Evolutionary conservation across 1,284 basidiomycete species (phyloP).

Genomic region (Clitocybe nebularis): DNA sequence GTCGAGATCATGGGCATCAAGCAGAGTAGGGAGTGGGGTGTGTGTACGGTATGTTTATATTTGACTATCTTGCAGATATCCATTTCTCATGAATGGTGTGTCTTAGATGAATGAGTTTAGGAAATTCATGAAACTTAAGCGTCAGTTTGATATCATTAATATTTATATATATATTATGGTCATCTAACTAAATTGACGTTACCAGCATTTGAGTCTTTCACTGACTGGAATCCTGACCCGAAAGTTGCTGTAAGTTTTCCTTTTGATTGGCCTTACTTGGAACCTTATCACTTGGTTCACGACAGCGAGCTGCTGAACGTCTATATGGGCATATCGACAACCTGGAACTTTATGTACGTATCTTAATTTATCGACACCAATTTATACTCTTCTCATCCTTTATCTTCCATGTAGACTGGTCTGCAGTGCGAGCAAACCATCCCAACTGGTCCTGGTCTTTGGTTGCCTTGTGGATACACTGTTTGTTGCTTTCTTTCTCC

Average conservation of each 20-base stretch:
- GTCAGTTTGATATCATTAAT: slow-evolving; percentile 21
- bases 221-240: slow-evolving; percentile 56
- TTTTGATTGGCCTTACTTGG: neutral
- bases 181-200: neutral
- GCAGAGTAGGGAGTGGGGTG: slow-evolving; percentile 36
- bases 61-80: too few relatives aligned
- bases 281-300: neutral
- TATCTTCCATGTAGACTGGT: slow-evolving; percentile 34
- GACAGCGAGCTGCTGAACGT: slow-evolving; percentile 45
- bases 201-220: slow-evolving; percentile 41
- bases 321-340: slow-evolving; percentile 52
- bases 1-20: slow-evolving; percentile 46
- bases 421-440: slow-evolving; percentile 51
- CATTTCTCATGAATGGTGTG: too few relatives aligned
- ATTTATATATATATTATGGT: neutral
- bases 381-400: neutral
- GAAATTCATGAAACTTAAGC: slow-evolving; percentile 40
- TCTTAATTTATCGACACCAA: neutral
- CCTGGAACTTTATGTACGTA: slow-evolving; percentile 45
- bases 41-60: too few relatives aligned
- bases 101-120: slow-evolving; percentile 69
- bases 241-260: slow-evolving; percentile 34
- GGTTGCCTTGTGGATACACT: slow-evolving; percentile 48
- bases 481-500: slow-evolving; percentile 23
- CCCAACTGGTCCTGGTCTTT: slow-evolving; percentile 42